Percentiles rank a stretch among this genome's conserved stretches.
Evolutionary conservation across 768 basidiomycete genomes (phyloP).

Genomic region (Mycena albidolilacea): DNA sequence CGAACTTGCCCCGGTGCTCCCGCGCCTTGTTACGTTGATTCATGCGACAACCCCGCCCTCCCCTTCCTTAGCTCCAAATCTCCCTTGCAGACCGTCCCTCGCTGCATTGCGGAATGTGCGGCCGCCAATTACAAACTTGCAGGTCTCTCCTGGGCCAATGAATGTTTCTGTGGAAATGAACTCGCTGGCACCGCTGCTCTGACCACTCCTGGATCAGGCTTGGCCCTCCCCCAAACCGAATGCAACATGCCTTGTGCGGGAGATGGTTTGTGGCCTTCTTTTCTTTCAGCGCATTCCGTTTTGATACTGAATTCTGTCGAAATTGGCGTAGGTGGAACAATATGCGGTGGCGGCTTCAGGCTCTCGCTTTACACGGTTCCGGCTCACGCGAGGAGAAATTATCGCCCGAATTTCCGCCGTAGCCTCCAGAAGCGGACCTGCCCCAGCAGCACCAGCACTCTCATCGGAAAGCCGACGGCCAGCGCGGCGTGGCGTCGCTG

Average conservation of each 20-base stretch:
- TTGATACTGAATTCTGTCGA: conserved; percentile 16
- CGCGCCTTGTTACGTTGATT: conserved; percentile 28
- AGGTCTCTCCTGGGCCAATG: conserved; percentile 21
- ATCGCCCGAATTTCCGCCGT: conserved; percentile 31
- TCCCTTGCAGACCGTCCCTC: conserved; percentile 24
- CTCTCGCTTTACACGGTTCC: conserved; percentile 27
- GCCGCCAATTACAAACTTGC: conserved; percentile 28
- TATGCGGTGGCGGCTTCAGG: conserved; percentile 29
- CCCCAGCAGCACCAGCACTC: conserved; percentile 29
- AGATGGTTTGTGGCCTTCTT: conserved; percentile 16
- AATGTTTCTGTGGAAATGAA: conserved; percentile 26
- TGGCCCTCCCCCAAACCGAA: conserved; percentile 24
- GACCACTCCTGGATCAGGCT: conserved; percentile 17
- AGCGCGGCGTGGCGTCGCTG: conserved; percentile 29
- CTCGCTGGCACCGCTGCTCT: conserved; percentile 18
- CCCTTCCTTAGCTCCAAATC: conserved; percentile 27
- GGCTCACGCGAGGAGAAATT: conserved; percentile 24
- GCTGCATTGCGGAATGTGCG: conserved; percentile 27
- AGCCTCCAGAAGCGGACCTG: conserved; percentile 31
- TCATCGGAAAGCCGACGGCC: conserved; percentile 24
- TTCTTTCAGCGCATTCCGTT: conserved; percentile 17
- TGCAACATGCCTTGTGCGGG: conserved; percentile 28
- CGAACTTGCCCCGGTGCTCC: conserved; percentile 22
- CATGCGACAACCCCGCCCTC: conserved; percentile 28
- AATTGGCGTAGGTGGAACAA: conserved; percentile 23